These are phyloP conservation scores for Penicillium simplicissimum DNA, from an alignment of 495 filamentous ascomycete genomes.

Conservation along the genomic window DNA sequence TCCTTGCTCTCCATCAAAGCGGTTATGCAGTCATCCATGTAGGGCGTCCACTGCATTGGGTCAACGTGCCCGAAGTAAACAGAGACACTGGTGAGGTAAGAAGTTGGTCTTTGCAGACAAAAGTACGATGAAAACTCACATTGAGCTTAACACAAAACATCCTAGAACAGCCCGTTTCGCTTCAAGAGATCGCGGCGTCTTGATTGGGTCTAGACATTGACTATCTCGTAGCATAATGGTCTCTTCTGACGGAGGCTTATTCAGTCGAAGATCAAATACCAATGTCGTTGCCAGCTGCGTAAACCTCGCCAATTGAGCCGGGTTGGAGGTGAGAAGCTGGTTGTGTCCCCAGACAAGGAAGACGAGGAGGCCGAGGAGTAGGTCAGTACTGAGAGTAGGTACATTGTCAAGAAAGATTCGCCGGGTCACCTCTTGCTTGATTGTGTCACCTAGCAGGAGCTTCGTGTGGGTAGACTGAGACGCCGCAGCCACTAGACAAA, in stretches of 20 bases:
- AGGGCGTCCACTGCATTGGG: slow-evolving; percentile 36
- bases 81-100: slow-evolving; percentile 26
- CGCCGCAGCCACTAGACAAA: slow-evolving; percentile 42
- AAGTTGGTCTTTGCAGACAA: not conserved
- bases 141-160: slow-evolving; percentile 41
- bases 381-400: slow-evolving; percentile 41
- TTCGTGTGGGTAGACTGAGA: slow-evolving; percentile 34
- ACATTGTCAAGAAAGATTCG: slow-evolving; percentile 45
- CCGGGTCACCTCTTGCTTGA: slow-evolving; percentile 40
- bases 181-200: slow-evolving; percentile 34
- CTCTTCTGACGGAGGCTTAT: slow-evolving; percentile 39
- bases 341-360: slow-evolving; percentile 39
- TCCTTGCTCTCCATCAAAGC: slow-evolving; percentile 22
- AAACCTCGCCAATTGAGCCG: slow-evolving; percentile 36
- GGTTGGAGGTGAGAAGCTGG: slow-evolving; percentile 12
- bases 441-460: slow-evolving; percentile 26
- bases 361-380: slow-evolving; percentile 49
- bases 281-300: slow-evolving; percentile 50
- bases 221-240: slow-evolving; percentile 18
- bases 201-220: not conserved
- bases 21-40: slow-evolving; percentile 38
- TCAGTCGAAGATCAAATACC: slow-evolving; percentile 51
- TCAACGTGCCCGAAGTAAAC: slow-evolving; percentile 33
- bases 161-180: slow-evolving; percentile 49
- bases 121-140: not conserved